These are phyloP conservation scores for Globisporangium nodosum DNA, from an alignment of 352 stramenopile genomes.

Conservation along the genomic window DNA sequence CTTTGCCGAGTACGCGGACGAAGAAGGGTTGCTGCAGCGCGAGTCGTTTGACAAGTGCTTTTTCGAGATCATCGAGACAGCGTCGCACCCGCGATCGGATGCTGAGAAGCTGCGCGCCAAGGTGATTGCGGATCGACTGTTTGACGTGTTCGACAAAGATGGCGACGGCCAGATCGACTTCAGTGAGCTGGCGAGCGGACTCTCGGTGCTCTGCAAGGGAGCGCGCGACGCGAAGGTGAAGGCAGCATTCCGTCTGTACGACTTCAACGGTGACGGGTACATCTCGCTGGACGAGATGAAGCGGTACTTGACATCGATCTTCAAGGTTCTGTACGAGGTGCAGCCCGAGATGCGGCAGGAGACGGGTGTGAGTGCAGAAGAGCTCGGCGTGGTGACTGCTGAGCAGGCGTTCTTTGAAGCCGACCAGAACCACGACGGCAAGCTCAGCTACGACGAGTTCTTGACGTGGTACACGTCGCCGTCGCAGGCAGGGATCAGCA, in stretches of 20 bases:
- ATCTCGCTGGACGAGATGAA: slow-evolving; percentile 87
- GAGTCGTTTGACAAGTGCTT: slow-evolving; percentile 73
- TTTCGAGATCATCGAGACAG: slow-evolving; percentile 63
- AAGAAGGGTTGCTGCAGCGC: slow-evolving; percentile 51
- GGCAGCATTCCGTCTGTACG: slow-evolving; percentile 78
- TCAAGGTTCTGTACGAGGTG: slow-evolving; percentile 83
- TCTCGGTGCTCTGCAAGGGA: slow-evolving; percentile 84
- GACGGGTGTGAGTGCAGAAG: slow-evolving; percentile 61
- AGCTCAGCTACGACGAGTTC: slow-evolving; percentile 87
- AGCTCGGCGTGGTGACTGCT: slow-evolving; percentile 73
- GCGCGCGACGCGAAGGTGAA: slow-evolving; percentile 77
- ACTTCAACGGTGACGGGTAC: slow-evolving; percentile 82
- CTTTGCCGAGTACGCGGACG: slow-evolving; percentile 68
- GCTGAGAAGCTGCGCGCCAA: slow-evolving; percentile 59
- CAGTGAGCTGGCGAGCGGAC: slow-evolving; percentile 76
- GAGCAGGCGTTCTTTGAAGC: slow-evolving; percentile 85
- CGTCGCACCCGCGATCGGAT: slow-evolving; percentile 53
- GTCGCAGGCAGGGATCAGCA: slow-evolving; percentile 62
- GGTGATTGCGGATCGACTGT: slow-evolving; percentile 68
- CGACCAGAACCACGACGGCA: slow-evolving; percentile 71
- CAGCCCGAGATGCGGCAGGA: slow-evolving; percentile 65
- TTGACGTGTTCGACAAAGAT: slow-evolving; percentile 78
- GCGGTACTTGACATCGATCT: slow-evolving; percentile 82
- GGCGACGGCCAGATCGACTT: slow-evolving; percentile 79
- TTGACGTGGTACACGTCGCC: slow-evolving; percentile 80